phyloP scores from a whole-genome alignment of 2,329 filamentous ascomycete species.

The Penicillium digitatum region DNA sequence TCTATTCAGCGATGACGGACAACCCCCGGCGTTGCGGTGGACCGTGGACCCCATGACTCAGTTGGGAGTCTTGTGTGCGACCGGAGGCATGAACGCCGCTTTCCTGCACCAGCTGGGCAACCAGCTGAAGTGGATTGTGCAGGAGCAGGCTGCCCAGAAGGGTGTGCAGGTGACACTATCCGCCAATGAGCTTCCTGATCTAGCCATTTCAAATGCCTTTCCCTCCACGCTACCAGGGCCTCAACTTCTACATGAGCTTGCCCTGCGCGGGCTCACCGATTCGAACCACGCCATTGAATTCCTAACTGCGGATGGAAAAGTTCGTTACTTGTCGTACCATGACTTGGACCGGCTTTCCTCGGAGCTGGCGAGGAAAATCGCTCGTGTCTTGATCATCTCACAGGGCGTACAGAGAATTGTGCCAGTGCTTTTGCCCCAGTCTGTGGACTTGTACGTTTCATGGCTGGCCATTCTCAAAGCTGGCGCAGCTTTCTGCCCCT shows the following conservation, averaged over 20 bases:
- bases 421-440: constrained; percentile 74
- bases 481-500: constrained; percentile 79
- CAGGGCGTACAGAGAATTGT: constrained; percentile 48
- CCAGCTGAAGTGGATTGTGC: constrained; percentile 29
- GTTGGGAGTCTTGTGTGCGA: constrained; percentile 26
- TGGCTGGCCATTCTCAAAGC: constrained; percentile 74
- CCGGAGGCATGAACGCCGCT: constrained; percentile 19
- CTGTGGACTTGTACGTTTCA: constrained; percentile 70
- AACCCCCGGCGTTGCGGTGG: constrained; percentile 22
- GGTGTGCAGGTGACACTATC: constrained; percentile 12
- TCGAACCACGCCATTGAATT: constrained; percentile 61
- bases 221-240: constrained; percentile 54
- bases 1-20: constrained; percentile 1
- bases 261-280: constrained; percentile 44
- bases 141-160: constrained; percentile 20
- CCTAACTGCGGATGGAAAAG: constrained; percentile 47
- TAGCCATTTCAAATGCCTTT: constrained; percentile 57
- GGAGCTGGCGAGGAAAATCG: constrained; percentile 52
- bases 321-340: constrained; percentile 55
- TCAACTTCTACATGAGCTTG: constrained; percentile 59
- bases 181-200: constrained; percentile 16
- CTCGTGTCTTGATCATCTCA: constrained; percentile 21
- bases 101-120: constrained; percentile 29
- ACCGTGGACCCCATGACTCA: constrained; percentile 20
- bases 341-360: constrained; percentile 59